These are phyloP conservation scores for Xerocomus minutiporus DNA, from an alignment of 1,284 basidiomycete species.

Conservation along the genomic window DNA sequence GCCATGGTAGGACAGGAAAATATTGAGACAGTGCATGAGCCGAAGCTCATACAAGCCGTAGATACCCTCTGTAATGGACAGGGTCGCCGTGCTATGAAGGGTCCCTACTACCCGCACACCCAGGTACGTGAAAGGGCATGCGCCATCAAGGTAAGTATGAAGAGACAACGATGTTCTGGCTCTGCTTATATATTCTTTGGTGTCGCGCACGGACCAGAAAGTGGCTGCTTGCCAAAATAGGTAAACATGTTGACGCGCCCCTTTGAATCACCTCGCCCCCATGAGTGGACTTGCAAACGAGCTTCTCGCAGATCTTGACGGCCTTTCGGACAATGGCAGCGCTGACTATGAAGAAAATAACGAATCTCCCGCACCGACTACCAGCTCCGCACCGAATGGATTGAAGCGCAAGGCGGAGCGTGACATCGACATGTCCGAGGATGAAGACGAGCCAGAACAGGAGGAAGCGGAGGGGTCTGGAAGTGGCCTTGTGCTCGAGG, in stretches of 20 bases:
- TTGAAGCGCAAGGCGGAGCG: slow-evolving; percentile 61
- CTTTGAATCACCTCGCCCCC: slow-evolving; percentile 1
- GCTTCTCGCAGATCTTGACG: slow-evolving; percentile 82
- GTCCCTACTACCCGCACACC: slow-evolving; percentile 42
- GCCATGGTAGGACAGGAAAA: slow-evolving; percentile 57
- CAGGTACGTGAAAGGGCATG: slow-evolving; percentile 36
- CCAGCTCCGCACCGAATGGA: slow-evolving; percentile 36
- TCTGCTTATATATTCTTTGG: slow-evolving; percentile 17
- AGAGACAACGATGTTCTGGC: rapidly evolving
- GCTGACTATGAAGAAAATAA: slow-evolving; percentile 51
- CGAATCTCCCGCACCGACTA: slow-evolving; percentile 26
- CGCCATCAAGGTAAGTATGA: slow-evolving; percentile 39
- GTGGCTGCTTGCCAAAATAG: slow-evolving; percentile 1
- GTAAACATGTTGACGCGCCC: slow-evolving; percentile 2
- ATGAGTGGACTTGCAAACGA: slow-evolving; percentile 85
- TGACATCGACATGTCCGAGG: slow-evolving; percentile 50
- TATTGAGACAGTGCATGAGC: slow-evolving; percentile 54
- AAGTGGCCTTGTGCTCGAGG: slow-evolving; percentile 75
- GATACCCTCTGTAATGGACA: slow-evolving; percentile 35
- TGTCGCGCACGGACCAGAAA: slow-evolving; percentile 24
- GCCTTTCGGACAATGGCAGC: slow-evolving; percentile 62
- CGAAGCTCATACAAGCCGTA: slow-evolving; percentile 14
- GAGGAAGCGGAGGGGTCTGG: slow-evolving; percentile 40
- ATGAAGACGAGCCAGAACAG: slow-evolving; percentile 40
- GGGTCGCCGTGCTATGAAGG: slow-evolving; percentile 51